Evolutionary conservation across 345 rosid species (phyloP).

Genomic region (Heritiera littoralis): DNA sequence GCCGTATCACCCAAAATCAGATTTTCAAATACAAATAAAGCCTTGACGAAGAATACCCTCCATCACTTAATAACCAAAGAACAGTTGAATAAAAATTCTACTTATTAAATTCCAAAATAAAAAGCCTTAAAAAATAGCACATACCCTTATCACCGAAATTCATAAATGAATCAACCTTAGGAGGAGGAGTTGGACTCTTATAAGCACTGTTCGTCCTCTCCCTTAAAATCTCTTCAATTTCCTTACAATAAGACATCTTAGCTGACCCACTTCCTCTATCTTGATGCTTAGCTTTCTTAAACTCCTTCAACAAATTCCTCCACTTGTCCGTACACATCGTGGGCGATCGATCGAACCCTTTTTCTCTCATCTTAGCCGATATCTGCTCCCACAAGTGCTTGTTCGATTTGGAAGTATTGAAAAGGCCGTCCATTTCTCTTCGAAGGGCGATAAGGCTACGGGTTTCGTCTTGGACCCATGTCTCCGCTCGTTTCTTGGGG

Average conservation of each 20-base stretch:
- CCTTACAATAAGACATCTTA: conserved; percentile 91
- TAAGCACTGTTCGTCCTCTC: conserved; percentile 73
- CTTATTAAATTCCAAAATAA: background rate
- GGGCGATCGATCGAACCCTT: conserved; percentile 96
- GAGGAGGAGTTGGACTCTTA: conserved; percentile 60
- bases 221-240: conserved; percentile 91
- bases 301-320: conserved; percentile 97
- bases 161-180: conserved; percentile 88
- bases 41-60: background rate
- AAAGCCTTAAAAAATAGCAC: background rate
- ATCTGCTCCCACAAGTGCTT: conserved; percentile 98
- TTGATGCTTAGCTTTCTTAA: conserved; percentile 86
- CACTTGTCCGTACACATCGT: conserved; percentile 99
- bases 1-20: background rate
- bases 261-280: conserved; percentile 80
- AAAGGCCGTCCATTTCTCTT: conserved; percentile 84
- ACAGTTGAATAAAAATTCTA: background rate
- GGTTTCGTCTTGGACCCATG: conserved; percentile 98
- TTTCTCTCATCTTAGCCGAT: conserved; percentile 85
- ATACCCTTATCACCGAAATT: conserved; percentile 94
- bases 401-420: conserved; percentile 95
- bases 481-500: conserved; percentile 98
- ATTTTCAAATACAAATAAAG: background rate
- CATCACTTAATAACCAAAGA: background rate
- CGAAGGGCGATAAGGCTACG: conserved; percentile 74